Base-by-base conservation (phyloP, 208 protist species). In the Trypanosoma congolense region DNA sequence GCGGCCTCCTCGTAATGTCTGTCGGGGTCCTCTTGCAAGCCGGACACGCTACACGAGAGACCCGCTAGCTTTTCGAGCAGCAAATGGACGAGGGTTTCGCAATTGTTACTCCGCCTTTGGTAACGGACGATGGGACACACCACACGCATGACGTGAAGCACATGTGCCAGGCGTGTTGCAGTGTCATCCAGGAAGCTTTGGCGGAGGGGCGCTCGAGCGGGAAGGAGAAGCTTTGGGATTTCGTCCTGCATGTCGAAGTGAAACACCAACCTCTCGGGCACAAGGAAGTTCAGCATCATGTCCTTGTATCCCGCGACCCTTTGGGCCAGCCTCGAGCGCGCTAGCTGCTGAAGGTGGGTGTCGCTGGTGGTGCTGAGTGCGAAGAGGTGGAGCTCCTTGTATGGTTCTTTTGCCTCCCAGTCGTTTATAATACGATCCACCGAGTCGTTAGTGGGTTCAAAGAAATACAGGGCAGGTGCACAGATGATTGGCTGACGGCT, bases 301-400 rank as follows among this genome's bases (percentile, higher is more conserved):
- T 87, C 80, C 50, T 85, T 82, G 29, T 81, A 55, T 33, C 68
- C 80, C 36, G 61, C 50, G 9, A 85, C 55, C 24, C 67, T 73
- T 16, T 72, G 41, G 8, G 70, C 69, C 4, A 92, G 46, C 9
- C 59, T 60, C 41, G 70, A 33, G 22, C 75, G 65, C 0, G 78
- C 79, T 52, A 89, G 49, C 21, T 64, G 64, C 25, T 88, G 67
- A 16, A 85, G 56, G 19, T 83, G 41, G 19, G 35, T 22, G 18
- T 77, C 69, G 12, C 75, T 42, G 0, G 77, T 71, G 2, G 54
- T 44, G 19, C 66, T 60, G 24, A 81, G 83, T 57, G 83, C 85
- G 64, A 87, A 92, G 38, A 92, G 53, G 68, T 92, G 78, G 4
- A 71, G 70, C 52, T 81, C 75, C 45, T 76, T 79, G 73, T 92